A percentile compares a stretch with the other conserved stretches of the same genome.
phyloP scores from a whole-genome alignment of 306 rosid genomes.

The Cicer chorassanicum region DNA sequence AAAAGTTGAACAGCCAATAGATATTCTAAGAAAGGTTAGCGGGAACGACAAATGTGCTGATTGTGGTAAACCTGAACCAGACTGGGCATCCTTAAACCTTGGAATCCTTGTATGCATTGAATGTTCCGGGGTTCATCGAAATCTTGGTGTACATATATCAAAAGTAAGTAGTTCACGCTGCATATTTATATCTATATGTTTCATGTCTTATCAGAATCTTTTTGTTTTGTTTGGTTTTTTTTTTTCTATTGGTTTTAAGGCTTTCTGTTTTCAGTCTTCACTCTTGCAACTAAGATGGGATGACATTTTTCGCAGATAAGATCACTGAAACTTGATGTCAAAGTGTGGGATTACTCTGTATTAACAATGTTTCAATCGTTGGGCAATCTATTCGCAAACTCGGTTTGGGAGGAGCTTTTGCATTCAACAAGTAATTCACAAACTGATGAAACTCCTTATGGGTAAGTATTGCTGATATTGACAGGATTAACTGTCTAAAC shows the following conservation, averaged over 20 bases:
- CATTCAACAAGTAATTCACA: slow-evolving; percentile 46
- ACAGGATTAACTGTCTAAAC: slow-evolving; percentile 27
- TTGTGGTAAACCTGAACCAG: slow-evolving; percentile 85
- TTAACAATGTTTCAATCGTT: slow-evolving; percentile 69
- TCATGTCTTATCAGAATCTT: slow-evolving; percentile 2
- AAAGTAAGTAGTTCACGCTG: slow-evolving; percentile 60
- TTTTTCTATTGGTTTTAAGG: neutral
- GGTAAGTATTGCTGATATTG: slow-evolving; percentile 51
- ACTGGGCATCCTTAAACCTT: slow-evolving; percentile 92
- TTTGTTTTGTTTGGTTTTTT: neutral
- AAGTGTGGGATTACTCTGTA: slow-evolving; percentile 77
- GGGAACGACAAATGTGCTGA: slow-evolving; percentile 89
- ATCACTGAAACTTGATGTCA: slow-evolving; percentile 85
- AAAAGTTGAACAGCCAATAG: slow-evolving; percentile 67
- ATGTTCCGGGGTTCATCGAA: slow-evolving; percentile 88
- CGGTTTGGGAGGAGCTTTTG: slow-evolving; percentile 86
- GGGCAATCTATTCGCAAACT: slow-evolving; percentile 72
- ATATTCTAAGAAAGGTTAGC: slow-evolving; percentile 70
- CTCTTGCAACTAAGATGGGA: slow-evolving; percentile 20
- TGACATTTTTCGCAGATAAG: slow-evolving; percentile 61
- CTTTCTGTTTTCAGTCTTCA: slow-evolving; percentile 26
- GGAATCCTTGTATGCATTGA: slow-evolving; percentile 83
- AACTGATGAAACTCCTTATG: slow-evolving; percentile 47
- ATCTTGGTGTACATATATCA: slow-evolving; percentile 86
- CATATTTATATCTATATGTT: slow-evolving; percentile 12